These are phyloP conservation scores for Flaveria floridana DNA, from an alignment of 140 eudicot genomes.

Conservation along the genomic window DNA sequence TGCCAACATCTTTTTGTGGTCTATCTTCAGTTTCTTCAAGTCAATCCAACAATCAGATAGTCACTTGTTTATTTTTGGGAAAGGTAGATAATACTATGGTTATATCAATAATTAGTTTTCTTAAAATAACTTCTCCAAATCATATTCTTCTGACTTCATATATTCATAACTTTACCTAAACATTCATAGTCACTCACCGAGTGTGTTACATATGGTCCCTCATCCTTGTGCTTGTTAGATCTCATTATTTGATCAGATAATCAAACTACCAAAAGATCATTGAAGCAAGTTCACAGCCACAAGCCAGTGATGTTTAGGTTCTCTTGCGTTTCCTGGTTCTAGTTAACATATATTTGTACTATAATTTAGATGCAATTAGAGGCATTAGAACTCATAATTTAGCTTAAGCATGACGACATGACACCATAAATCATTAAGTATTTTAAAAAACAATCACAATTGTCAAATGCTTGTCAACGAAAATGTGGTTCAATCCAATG, in stretches of 20 bases:
- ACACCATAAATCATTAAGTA: background rate
- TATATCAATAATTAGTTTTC: slow-evolving; percentile 14
- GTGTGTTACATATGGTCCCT: no score
- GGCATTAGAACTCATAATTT: background rate
- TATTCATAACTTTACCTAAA: no score
- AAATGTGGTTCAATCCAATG: slow-evolving; percentile 7
- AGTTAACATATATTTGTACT: background rate
- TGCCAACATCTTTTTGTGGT: background rate
- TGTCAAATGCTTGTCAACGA: background rate
- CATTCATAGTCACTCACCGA: no score
- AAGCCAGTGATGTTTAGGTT: background rate
- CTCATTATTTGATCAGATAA: no score
- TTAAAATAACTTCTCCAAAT: background rate
- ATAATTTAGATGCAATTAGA: background rate
- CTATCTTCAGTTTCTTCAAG: background rate
- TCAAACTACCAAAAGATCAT: background rate
- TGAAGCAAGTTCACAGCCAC: slow-evolving; percentile 12
- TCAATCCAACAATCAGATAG: background rate
- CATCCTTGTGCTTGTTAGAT: no score
- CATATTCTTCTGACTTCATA: no score
- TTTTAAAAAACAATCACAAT: background rate
- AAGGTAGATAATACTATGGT: background rate
- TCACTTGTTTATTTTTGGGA: slow-evolving; percentile 3
- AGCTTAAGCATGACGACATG: background rate
- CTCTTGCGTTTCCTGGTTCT: slow-evolving; percentile 20